These are phyloP conservation scores for Tetrapisispora arboricola DNA, from an alignment of 805 yeast species.

Conservation along the genomic window DNA sequence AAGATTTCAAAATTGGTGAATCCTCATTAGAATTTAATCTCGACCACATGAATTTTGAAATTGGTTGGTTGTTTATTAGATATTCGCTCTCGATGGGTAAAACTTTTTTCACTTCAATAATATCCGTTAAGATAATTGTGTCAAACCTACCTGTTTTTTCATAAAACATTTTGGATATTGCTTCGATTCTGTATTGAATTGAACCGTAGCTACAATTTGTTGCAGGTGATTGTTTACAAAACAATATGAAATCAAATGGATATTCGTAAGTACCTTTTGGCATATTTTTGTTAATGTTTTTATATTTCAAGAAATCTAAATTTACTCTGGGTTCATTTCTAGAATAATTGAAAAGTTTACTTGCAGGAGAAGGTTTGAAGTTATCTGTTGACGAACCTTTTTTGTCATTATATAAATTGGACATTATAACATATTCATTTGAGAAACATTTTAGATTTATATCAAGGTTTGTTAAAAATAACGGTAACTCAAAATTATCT, in stretches of 20 bases:
- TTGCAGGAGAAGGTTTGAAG: too few relatives aligned
- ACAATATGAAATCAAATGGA: constrained; percentile 2
- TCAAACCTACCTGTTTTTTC: constrained; percentile 5
- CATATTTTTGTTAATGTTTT: neutral
- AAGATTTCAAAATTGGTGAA: neutral
- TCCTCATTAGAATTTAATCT: neutral
- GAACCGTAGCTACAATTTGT: constrained; percentile 3
- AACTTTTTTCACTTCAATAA: constrained; percentile 9
- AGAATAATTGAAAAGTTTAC: too few relatives aligned
- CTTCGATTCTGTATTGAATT: constrained; percentile 5
- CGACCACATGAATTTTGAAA: neutral
- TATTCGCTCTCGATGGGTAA: constrained; percentile 3
- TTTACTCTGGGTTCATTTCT: neutral
- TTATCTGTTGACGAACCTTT: neutral
- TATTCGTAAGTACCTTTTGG: constrained; percentile 2
- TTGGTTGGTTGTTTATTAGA: constrained; percentile 4
- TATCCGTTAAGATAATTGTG: constrained; percentile 10
- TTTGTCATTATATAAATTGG: constrained; percentile 2
- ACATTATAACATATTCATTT: constrained; percentile 11
- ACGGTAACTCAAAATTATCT: constrained; percentile 3
- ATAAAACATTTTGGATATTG: constrained; percentile 2
- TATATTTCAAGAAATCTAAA: constrained; percentile 2
- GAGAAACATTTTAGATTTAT: constrained; percentile 14
- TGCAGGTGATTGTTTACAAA: constrained; percentile 3
- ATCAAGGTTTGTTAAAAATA: constrained; percentile 7